Conservation (phyloP, 495 filamentous ascomycete genomes). For the Daldinia vernicosa region DNA sequence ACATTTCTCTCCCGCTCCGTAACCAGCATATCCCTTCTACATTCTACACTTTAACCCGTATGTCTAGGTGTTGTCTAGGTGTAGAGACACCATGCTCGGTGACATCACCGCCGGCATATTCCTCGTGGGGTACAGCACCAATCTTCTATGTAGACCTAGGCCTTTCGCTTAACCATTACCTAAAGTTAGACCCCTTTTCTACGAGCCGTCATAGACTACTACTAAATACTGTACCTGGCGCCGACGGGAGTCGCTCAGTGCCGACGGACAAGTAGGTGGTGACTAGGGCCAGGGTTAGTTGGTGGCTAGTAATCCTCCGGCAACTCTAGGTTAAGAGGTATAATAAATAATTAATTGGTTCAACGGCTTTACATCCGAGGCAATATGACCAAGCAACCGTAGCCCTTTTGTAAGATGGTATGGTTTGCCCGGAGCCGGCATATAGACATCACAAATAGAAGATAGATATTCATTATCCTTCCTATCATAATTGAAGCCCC, state of each 20-base stretch:
- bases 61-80: conserved; percentile 7
- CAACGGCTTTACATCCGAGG: background rate
- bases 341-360: too few species aligned
- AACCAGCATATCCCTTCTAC: background rate
- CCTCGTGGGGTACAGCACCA: conserved; percentile 25
- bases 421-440: background rate
- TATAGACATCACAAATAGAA: background rate
- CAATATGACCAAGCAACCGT: background rate
- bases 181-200: background rate
- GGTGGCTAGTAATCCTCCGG: background rate
- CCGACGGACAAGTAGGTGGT: background rate
- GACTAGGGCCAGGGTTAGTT: conserved; percentile 14
- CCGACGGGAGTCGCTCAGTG: background rate
- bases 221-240: background rate
- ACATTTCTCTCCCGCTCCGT: background rate
- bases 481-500: conserved; percentile 11
- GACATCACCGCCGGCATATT: conserved; percentile 27
- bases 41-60: background rate
- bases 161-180: background rate
- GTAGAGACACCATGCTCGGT: conserved; percentile 13
- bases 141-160: conserved; percentile 17
- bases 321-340: background rate
- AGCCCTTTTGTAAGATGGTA: background rate
- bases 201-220: background rate
- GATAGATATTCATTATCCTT: conserved; percentile 24